These are phyloP conservation scores for Gnaphalium uliginosum DNA, from an alignment of 129 eudicot genomes.

Conservation along the genomic window DNA sequence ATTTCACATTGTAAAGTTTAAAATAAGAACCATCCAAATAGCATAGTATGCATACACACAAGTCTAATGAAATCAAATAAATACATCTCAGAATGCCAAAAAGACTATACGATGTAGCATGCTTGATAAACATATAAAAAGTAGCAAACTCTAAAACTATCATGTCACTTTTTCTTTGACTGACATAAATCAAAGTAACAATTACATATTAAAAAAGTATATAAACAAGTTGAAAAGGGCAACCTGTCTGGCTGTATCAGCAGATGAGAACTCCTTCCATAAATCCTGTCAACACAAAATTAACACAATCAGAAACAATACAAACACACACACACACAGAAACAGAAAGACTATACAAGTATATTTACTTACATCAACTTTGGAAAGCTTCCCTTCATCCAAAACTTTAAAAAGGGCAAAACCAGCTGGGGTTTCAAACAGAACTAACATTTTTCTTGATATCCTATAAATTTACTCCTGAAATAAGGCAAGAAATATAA, in stretches of 20 bases:
- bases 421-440: slow-evolving; percentile 87
- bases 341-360: background rate
- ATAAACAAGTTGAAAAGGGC: background rate
- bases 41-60: background rate
- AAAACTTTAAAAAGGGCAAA: slow-evolving; percentile 79
- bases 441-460: slow-evolving; percentile 44
- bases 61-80: background rate
- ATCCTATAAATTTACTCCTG: background rate
- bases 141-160: background rate
- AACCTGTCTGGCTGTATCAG: slow-evolving; percentile 41
- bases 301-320: background rate
- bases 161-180: background rate
- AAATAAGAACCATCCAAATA: too few relatives aligned
- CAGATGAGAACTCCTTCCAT: slow-evolving; percentile 38
- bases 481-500: background rate
- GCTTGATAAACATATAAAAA: background rate
- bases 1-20: background rate
- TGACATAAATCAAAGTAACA: background rate
- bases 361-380: slow-evolving; percentile 58
- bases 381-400: slow-evolving; percentile 84
- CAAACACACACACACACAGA: background rate
- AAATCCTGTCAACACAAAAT: slow-evolving; percentile 26
- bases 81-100: background rate
- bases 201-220: background rate
- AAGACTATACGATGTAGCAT: background rate